Evolutionary conservation across 768 basidiomycete genomes (phyloP).

Genomic region (Glaciozyma martinii): DNA sequence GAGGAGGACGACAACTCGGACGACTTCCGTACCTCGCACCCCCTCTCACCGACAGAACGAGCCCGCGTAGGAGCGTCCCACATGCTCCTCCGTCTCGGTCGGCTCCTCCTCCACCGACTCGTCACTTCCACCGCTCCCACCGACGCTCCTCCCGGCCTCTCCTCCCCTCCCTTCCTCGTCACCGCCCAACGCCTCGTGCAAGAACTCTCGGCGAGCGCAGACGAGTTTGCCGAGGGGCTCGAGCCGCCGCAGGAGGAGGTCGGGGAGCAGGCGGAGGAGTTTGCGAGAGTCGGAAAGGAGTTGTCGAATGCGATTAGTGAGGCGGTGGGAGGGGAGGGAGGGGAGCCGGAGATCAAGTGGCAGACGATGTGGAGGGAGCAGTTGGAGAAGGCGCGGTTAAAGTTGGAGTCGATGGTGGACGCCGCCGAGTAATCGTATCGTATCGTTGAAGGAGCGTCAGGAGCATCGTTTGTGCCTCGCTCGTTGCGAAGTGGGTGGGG

Average conservation of each 20-base stretch:
- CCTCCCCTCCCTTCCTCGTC: not conserved
- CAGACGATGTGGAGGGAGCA: conserved; percentile 12
- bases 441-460: no score
- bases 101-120: conserved; percentile 12
- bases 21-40: conserved; percentile 1
- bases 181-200: not conserved
- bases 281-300: conserved; percentile 1
- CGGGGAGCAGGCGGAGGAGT: not conserved
- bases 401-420: no score
- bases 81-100: conserved; percentile 13
- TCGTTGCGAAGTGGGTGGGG: no score
- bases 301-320: not conserved
- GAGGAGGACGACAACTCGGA: conserved; percentile 3
- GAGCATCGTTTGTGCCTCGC: no score
- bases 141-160: not conserved
- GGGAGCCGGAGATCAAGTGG: conserved; percentile 8
- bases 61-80: not conserved
- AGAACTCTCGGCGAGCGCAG: conserved; percentile 4
- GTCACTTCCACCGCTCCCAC: conserved; percentile 1
- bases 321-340: not conserved
- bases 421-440: no score
- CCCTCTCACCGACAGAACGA: not conserved
- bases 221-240: conserved; percentile 19
- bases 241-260: conserved; percentile 13
- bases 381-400: not conserved